phyloP scores from a whole-genome alignment of 805 yeast genomes.

The Alloascoidea africana region DNA sequence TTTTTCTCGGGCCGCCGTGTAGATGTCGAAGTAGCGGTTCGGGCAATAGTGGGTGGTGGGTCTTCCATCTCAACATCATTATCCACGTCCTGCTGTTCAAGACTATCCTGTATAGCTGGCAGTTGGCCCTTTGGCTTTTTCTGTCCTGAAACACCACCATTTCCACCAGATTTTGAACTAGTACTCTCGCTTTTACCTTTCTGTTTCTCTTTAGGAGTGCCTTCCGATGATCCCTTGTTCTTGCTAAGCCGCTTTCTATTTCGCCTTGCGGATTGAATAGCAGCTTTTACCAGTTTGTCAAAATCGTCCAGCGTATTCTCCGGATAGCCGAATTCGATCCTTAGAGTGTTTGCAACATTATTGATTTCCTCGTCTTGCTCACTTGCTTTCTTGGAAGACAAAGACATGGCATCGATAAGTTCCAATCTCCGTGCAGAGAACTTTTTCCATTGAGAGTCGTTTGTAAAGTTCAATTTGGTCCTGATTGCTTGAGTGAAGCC shows the following conservation, averaged over 20 bases:
- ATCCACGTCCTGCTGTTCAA: no score
- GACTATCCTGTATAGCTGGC: no score
- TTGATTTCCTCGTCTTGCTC: conserved; percentile 81
- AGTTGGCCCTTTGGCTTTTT: neutral
- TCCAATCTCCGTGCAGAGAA: conserved; percentile 86
- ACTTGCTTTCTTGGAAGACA: conserved; percentile 63
- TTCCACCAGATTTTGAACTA: conserved; percentile 3
- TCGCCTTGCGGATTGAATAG: conserved; percentile 83
- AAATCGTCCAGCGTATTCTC: conserved; percentile 49
- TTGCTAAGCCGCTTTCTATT: conserved; percentile 59
- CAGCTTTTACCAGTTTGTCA: conserved; percentile 83
- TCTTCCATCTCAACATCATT: neutral
- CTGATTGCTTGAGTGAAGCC: conserved; percentile 48
- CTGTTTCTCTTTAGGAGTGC: conserved; percentile 1
- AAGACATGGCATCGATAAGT: conserved; percentile 59
- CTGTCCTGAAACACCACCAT: conserved; percentile 3
- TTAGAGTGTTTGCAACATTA: conserved; percentile 60
- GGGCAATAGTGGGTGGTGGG: neutral
- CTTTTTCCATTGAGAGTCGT: conserved; percentile 75
- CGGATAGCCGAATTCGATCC: conserved; percentile 67
- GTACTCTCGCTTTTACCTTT: conserved; percentile 1
- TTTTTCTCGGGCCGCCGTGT: neutral
- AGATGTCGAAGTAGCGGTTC: neutral
- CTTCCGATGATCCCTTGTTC: conserved; percentile 9
- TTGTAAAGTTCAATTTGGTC: conserved; percentile 52